These are phyloP conservation scores for Dianthus caryophyllus DNA, from an alignment of 148 eudicot species.

Conservation along the genomic window DNA sequence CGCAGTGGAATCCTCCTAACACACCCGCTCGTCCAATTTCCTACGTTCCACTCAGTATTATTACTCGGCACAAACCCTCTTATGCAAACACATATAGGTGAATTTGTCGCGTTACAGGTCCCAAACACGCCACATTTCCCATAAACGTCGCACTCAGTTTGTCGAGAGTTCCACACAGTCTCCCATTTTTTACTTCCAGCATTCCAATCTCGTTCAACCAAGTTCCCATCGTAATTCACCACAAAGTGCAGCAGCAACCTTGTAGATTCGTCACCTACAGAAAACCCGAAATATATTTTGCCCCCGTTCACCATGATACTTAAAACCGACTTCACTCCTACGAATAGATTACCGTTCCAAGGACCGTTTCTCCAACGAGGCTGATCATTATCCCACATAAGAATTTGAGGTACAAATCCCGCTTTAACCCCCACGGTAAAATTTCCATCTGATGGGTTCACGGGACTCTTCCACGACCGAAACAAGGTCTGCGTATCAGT, in stretches of 20 bases:
- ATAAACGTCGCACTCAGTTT: conserved; percentile 35
- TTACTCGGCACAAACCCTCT: conserved; percentile 36
- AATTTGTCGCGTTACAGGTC: conserved; percentile 22
- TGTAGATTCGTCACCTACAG: background rate
- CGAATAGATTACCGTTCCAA: conserved; percentile 31
- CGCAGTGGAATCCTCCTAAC: conserved; percentile 28
- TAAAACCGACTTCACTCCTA: conserved; percentile 16
- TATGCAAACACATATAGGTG: conserved; percentile 43
- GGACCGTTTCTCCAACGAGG: conserved; percentile 44
- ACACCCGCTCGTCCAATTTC: conserved; percentile 53
- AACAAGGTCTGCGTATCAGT: background rate
- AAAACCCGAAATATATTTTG: conserved; percentile 3
- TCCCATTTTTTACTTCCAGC: background rate
- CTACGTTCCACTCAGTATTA: conserved; percentile 32
- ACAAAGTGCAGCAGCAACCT: background rate
- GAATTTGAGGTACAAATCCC: conserved; percentile 15
- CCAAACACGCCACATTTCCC: conserved; percentile 45
- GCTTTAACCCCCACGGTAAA: conserved; percentile 25
- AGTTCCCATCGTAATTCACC: conserved; percentile 18
- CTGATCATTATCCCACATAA: conserved; percentile 30
- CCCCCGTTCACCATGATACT: conserved; percentile 21
- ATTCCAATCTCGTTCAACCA: conserved; percentile 16
- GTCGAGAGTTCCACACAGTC: conserved; percentile 6
- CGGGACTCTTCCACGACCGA: conserved; percentile 39
- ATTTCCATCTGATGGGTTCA: conserved; percentile 41